Percentiles rank a stretch among this genome's conserved stretches.
phyloP scores from a whole-genome alignment of 179 eudicot species.

The Patellifolia procumbens region DNA sequence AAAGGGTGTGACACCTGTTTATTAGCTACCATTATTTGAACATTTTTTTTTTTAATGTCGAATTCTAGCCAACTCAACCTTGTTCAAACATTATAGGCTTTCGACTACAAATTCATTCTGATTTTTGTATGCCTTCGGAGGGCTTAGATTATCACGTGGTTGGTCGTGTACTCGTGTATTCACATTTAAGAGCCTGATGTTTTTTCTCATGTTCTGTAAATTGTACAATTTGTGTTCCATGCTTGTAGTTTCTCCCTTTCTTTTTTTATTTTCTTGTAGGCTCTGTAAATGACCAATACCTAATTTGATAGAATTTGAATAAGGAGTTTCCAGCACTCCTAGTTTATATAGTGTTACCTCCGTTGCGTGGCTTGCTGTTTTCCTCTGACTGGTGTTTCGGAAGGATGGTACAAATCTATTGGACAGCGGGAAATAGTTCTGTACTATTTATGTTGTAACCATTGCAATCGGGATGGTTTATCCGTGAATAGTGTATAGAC shows the following conservation, averaged over 20 bases:
- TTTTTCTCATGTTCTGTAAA: not conserved
- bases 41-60: constrained; percentile 3
- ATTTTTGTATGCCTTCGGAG: constrained; percentile 3
- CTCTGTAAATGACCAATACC: not conserved
- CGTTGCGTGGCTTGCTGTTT: not conserved
- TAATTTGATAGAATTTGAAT: not conserved
- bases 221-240: not conserved
- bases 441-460: too few species aligned
- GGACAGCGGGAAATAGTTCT: not conserved
- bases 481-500: too few species aligned
- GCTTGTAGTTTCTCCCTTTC: not conserved
- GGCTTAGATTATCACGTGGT: not conserved
- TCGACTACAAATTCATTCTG: constrained; percentile 1
- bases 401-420: not conserved
- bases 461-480: too few species aligned
- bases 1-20: constrained; percentile 13
- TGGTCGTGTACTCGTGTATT: constrained; percentile 7
- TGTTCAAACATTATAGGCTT: not conserved
- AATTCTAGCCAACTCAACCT: constrained; percentile 16
- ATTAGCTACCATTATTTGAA: constrained; percentile 26
- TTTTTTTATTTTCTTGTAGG: too few species aligned
- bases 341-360: not conserved
- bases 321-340: not conserved
- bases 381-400: not conserved
- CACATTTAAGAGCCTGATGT: not conserved